Evolutionary conservation across 306 rosid genomes (phyloP).

Genomic region (Cyclanthera cordifolia): DNA sequence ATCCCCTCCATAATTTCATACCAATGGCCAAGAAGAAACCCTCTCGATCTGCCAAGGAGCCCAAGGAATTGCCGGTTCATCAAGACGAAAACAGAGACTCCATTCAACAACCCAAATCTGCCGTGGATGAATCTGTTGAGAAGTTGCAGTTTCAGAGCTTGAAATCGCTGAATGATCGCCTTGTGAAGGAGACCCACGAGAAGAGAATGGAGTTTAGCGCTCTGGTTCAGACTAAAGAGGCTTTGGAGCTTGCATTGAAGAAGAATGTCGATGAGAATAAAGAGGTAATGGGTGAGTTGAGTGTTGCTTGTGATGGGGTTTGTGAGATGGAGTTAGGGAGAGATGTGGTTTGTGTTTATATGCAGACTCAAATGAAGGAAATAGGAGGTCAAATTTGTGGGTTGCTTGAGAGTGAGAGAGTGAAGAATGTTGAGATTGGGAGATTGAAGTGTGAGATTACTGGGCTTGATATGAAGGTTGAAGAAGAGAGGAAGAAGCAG

Average conservation of each 20-base stretch:
- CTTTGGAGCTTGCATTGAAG: constrained; percentile 24
- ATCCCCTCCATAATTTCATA: neutral
- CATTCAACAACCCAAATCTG: neutral
- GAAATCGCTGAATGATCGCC: constrained; percentile 50
- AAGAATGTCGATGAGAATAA: constrained; percentile 19
- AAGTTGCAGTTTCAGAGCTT: constrained; percentile 51
- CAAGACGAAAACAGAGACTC: neutral
- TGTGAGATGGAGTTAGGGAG: constrained; percentile 31
- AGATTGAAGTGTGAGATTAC: constrained; percentile 18
- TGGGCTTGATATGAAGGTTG: constrained; percentile 18
- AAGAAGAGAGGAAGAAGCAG: constrained; percentile 22
- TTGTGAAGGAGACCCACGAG: constrained; percentile 43
- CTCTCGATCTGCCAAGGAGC: constrained; percentile 20
- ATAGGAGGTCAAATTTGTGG: constrained; percentile 17
- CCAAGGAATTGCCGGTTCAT: constrained; percentile 11
- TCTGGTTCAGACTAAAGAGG: constrained; percentile 20
- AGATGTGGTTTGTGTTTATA: constrained; percentile 21
- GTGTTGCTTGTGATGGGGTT: constrained; percentile 9
- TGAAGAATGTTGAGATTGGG: constrained; percentile 27
- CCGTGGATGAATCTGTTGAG: constrained; percentile 27
- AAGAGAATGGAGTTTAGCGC: constrained; percentile 38
- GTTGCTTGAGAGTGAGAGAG: constrained; percentile 21
- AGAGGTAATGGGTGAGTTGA: constrained; percentile 21
- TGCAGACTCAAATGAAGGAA: constrained; percentile 28
- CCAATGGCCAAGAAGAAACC: constrained; percentile 59